Conservation (phyloP, 495 filamentous ascomycete genomes). For the Oleoguttula mirabilis region DNA sequence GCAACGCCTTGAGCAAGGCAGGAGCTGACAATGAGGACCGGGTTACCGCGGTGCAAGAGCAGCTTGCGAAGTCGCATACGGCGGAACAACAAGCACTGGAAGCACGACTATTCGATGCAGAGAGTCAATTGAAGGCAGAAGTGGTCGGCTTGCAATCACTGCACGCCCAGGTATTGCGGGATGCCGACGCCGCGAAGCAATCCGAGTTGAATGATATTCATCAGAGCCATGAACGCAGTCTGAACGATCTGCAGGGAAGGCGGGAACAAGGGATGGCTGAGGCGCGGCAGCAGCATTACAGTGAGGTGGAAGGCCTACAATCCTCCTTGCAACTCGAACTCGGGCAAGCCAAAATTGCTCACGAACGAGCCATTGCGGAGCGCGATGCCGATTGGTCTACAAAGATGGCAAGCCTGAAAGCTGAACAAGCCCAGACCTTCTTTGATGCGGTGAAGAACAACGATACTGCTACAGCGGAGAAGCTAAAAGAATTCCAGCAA, state of each 20-base stretch:
- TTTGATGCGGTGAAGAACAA: neutral
- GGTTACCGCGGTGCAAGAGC: neutral
- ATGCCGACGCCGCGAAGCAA: neutral
- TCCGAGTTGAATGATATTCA: neutral
- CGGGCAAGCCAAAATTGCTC: neutral
- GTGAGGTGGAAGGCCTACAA: neutral
- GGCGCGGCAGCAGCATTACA: neutral
- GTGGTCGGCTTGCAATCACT: neutral
- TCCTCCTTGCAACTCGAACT: neutral
- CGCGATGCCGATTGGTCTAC: conserved; percentile 1
- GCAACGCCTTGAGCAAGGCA: neutral
- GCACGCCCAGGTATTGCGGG: neutral
- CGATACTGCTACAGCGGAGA: neutral
- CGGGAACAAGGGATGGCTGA: neutral
- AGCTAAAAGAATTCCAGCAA: neutral
- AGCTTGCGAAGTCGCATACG: neutral
- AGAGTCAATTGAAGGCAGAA: neutral
- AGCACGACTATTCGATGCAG: neutral
- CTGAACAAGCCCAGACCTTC: conserved; percentile 4
- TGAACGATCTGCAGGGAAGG: neutral
- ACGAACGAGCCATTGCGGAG: neutral
- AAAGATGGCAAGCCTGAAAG: conserved; percentile 2
- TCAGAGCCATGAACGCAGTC: neutral
- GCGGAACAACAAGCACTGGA: neutral
- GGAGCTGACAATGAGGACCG: neutral